Evolutionary conservation across 768 basidiomycete genomes (phyloP).

Genomic region (Trametes maxima): DNA sequence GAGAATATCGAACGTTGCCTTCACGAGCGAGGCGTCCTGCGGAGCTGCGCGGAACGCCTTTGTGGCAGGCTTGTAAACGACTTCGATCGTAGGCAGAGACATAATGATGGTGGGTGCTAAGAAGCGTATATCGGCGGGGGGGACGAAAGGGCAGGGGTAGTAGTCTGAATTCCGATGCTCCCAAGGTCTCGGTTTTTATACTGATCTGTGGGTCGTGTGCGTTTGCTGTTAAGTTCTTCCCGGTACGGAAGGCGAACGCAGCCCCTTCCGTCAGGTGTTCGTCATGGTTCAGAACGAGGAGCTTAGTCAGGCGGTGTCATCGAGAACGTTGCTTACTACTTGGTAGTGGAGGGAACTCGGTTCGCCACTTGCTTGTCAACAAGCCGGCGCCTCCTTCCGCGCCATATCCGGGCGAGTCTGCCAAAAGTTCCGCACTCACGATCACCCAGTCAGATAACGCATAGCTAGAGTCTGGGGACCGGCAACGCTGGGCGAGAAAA

Average conservation of each 20-base stretch:
- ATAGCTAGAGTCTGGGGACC: too few relatives aligned
- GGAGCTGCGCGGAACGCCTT: conserved; percentile 22
- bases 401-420: too few relatives aligned
- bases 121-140: too few relatives aligned
- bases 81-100: conserved; percentile 22
- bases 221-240: not conserved
- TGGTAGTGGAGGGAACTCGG: not conserved
- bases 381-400: too few relatives aligned
- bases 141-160: not conserved
- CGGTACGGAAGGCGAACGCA: not conserved
- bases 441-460: too few relatives aligned
- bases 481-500: too few relatives aligned
- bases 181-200: not conserved
- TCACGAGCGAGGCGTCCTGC: conserved; percentile 15
- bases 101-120: conserved; percentile 2
- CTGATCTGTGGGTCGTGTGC: not conserved
- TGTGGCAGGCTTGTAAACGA: conserved; percentile 16
- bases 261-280: conserved; percentile 8
- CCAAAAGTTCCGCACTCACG: too few relatives aligned
- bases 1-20: conserved; percentile 20
- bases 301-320: conserved; percentile 1
- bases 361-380: too few relatives aligned
- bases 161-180: not conserved
- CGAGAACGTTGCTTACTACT: not conserved
- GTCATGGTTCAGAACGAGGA: not conserved